Conservation (phyloP, 2,329 filamentous ascomycete species). For the Cladophialophora immunda region DNA sequence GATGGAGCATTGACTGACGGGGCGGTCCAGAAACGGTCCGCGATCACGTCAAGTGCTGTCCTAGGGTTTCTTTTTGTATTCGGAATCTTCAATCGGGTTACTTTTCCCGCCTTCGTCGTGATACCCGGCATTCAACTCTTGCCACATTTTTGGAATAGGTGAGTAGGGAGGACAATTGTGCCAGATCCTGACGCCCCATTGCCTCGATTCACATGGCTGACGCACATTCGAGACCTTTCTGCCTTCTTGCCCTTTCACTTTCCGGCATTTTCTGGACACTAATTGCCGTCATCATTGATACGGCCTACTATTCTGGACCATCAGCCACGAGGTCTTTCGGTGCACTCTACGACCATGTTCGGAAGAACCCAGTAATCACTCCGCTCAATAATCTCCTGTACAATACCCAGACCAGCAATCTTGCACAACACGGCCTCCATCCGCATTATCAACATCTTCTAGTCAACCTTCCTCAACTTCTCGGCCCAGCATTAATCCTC, state of each 20-base stretch:
- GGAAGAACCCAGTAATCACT: conserved; percentile 73
- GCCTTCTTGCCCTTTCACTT: conserved; percentile 69
- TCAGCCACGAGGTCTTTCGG: conserved; percentile 48
- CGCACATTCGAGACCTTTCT: conserved; percentile 57
- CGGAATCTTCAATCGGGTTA: conserved; percentile 95
- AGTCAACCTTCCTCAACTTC: conserved; percentile 74
- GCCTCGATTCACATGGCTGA: conserved; percentile 14
- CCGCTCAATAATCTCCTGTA: conserved; percentile 81
- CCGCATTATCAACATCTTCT: conserved; percentile 80
- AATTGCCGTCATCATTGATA: conserved; percentile 82
- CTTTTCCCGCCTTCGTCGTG: conserved; percentile 90
- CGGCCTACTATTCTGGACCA: conserved; percentile 74
- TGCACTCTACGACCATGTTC: conserved; percentile 61
- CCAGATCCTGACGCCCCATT: neutral
- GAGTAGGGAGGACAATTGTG: conserved; percentile 69
- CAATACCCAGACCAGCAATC: conserved; percentile 74
- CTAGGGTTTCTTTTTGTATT: conserved; percentile 84
- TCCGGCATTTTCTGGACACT: conserved; percentile 73
- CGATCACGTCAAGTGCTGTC: conserved; percentile 76
- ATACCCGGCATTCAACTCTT: conserved; percentile 84
- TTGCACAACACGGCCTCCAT: conserved; percentile 78
- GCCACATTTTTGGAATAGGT: conserved; percentile 86
- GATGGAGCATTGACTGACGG: conserved; percentile 12
- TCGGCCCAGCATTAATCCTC: conserved; percentile 73
- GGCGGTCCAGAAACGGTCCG: conserved; percentile 71